These are phyloP conservation scores for Handroanthus guayacan DNA, from an alignment of 257 asterid genomes.

Conservation along the genomic window DNA sequence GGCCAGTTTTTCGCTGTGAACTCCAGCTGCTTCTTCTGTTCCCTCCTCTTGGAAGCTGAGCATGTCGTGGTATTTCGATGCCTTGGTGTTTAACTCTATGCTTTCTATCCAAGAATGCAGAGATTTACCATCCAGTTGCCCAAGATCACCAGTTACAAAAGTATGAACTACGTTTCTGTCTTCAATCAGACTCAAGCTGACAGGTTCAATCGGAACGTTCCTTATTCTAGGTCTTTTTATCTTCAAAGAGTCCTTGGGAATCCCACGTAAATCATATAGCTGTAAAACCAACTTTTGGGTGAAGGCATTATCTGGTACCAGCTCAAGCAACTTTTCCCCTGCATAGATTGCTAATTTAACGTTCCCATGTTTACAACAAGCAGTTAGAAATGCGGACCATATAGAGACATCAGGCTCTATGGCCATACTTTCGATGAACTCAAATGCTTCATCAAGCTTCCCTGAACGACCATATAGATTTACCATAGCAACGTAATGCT, in stretches of 20 bases:
- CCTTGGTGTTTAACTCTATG: conserved; percentile 43
- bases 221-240: conserved; percentile 46
- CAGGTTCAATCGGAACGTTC: conserved; percentile 44
- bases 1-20: conserved; percentile 80
- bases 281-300: conserved; percentile 48
- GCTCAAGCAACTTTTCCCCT: conserved; percentile 65
- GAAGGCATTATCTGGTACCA: conserved; percentile 64
- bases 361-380: conserved; percentile 65
- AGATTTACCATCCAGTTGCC: conserved; percentile 38
- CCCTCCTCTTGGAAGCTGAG: conserved; percentile 67
- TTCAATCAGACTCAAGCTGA: conserved; percentile 67
- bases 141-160: conserved; percentile 53
- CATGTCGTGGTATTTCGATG: conserved; percentile 36
- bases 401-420: conserved; percentile 58
- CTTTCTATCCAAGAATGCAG: conserved; percentile 56
- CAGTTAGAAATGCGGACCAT: conserved; percentile 75
- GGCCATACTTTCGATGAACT: conserved; percentile 54
- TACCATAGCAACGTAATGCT: conserved; percentile 76
- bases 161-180: conserved; percentile 53
- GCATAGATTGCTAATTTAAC: conserved; percentile 68
- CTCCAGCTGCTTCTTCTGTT: conserved; percentile 49
- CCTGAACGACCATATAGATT: conserved; percentile 77
- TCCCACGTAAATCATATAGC: conserved; percentile 55
- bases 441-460: conserved; percentile 67
- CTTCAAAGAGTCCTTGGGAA: conserved; percentile 46